Conservation (phyloP, 805 yeast species). For the Hanseniaspora hatyaiensis region DNA sequence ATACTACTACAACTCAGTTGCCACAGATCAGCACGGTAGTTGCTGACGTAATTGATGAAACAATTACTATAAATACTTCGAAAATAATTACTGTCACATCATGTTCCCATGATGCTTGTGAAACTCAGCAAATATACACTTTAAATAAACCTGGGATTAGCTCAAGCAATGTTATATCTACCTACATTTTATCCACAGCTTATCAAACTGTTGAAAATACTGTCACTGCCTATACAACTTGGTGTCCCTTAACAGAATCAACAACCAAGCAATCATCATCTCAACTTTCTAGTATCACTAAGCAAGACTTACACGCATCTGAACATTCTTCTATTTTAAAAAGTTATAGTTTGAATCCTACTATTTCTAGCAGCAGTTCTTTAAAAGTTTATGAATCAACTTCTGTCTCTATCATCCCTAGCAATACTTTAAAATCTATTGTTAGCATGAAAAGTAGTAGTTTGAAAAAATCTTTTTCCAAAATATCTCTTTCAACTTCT, state of each 20-base stretch:
- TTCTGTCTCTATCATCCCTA: too few relatives aligned
- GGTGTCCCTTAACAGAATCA: constrained; percentile 30
- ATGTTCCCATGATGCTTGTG: constrained; percentile 7
- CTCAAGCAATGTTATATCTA: constrained; percentile 22
- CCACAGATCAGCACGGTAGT: too few relatives aligned
- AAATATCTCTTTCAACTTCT: too few relatives aligned
- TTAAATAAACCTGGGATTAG: constrained; percentile 19
- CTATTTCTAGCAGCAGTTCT: too few relatives aligned
- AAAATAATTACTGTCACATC: constrained; percentile 13
- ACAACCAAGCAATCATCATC: background rate
- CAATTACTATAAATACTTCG: constrained; percentile 10
- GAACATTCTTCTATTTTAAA: too few relatives aligned
- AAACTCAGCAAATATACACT: constrained; percentile 5
- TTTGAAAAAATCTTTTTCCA: too few relatives aligned
- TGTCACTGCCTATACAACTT: constrained; percentile 34
- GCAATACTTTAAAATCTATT: too few relatives aligned
- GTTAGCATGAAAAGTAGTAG: too few relatives aligned
- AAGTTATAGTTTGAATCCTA: too few relatives aligned
- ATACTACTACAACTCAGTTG: too few relatives aligned
- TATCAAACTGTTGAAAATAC: constrained; percentile 26
- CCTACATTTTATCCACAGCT: constrained; percentile 26
- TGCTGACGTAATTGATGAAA: constrained; percentile 2
- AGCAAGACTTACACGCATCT: too few relatives aligned
- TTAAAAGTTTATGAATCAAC: too few relatives aligned
- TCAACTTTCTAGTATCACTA: background rate